phyloP scores from a whole-genome alignment of 768 basidiomycete species.

The Rhizopogon vulgaris region DNA sequence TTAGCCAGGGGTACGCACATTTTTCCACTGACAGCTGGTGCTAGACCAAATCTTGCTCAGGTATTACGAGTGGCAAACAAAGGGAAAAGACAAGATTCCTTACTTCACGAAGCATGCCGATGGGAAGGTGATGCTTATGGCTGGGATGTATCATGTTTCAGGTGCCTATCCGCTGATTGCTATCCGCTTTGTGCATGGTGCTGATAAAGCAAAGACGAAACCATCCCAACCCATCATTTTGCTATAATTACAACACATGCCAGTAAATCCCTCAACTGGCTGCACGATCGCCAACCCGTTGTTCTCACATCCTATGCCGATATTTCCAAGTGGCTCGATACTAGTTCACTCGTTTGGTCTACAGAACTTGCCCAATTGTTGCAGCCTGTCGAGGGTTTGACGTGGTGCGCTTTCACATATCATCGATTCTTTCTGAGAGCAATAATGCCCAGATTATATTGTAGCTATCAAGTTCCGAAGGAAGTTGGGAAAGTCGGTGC shows the following conservation, averaged over 20 bases:
- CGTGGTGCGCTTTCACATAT: slow-evolving; percentile 48
- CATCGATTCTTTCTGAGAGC: neutral
- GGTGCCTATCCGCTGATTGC: neutral
- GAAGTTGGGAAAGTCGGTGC: slow-evolving; percentile 89
- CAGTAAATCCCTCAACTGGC: slow-evolving; percentile 65
- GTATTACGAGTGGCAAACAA: slow-evolving; percentile 94
- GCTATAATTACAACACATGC: slow-evolving; percentile 85
- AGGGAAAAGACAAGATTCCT: slow-evolving; percentile 72
- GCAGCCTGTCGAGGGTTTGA: slow-evolving; percentile 57
- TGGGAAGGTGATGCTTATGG: slow-evolving; percentile 69
- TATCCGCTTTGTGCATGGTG: neutral
- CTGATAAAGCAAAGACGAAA: slow-evolving; percentile 34
- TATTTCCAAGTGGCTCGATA: slow-evolving; percentile 75
- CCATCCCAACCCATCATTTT: slow-evolving; percentile 67
- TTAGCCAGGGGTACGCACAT: slow-evolving; percentile 61
- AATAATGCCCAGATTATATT: neutral
- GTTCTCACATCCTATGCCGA: slow-evolving; percentile 62
- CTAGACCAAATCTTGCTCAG: slow-evolving; percentile 29
- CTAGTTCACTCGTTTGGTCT: slow-evolving; percentile 60
- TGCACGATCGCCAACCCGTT: slow-evolving; percentile 89
- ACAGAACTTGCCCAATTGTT: slow-evolving; percentile 53
- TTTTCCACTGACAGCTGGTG: neutral
- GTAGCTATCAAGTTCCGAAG: slow-evolving; percentile 80
- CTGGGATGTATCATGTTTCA: slow-evolving; percentile 73
- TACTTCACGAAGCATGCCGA: slow-evolving; percentile 74